phyloP scores from a whole-genome alignment of 73 alveolate genomes.

The Durusdinium trenchii region DNA sequence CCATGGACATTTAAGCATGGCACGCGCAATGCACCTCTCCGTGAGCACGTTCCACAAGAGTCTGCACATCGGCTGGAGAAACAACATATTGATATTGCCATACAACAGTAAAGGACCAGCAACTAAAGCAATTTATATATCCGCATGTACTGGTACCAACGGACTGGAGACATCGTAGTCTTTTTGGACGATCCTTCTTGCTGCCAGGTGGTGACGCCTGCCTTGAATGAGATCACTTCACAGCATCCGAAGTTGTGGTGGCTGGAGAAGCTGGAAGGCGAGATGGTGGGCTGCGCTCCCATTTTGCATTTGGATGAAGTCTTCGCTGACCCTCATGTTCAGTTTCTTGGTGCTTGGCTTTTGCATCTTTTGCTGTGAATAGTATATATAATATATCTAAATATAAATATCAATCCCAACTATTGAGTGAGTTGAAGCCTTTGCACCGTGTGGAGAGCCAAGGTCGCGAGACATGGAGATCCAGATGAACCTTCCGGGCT shows the following conservation, averaged over 20 bases:
- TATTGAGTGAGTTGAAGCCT: not conserved
- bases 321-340: slow-evolving; percentile 87
- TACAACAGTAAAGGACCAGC: no score
- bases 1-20: no score
- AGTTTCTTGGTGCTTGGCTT: not conserved
- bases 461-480: slow-evolving; percentile 84
- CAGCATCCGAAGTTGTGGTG: slow-evolving; percentile 86
- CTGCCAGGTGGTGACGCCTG: slow-evolving; percentile 63
- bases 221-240: slow-evolving; percentile 80
- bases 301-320: slow-evolving; percentile 91
- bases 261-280: slow-evolving; percentile 84
- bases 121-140: no score
- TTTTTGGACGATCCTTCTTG: not conserved
- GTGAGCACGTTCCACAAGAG: no score
- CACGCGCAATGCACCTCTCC: no score
- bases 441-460: no score
- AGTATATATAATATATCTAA: no score
- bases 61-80: no score
- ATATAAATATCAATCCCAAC: not conserved
- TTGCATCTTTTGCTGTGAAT: not conserved
- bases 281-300: slow-evolving; percentile 96
- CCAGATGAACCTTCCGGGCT: slow-evolving; percentile 93
- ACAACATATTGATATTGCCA: no score
- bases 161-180: not conserved
- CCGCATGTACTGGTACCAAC: not conserved